Evolutionary conservation across 495 filamentous ascomycete genomes (phyloP), one percentile per base, ranked within the genome.

Genomic region (Halenospora varia): DNA sequence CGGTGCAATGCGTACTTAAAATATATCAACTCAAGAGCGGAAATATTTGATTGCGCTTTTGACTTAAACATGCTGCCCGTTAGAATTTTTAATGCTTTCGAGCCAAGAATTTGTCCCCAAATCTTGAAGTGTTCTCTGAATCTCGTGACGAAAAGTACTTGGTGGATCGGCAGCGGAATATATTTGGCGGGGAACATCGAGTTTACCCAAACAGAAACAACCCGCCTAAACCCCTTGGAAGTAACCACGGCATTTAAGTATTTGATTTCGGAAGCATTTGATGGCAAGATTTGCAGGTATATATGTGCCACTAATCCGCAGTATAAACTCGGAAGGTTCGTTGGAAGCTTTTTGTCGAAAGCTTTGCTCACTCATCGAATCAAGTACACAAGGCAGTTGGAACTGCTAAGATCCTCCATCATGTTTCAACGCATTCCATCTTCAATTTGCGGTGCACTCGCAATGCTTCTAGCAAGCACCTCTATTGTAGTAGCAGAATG

Each of bases 401-500:
- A n/a, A n/a, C n/a, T n/a, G n/a, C n/a, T 40, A 40, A 40, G 15
- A 8, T 40, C 35, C 35, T 9, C 35, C 35, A 40, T 15, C 35
- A 40, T 40, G 35, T 15, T 40, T 40, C 35, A 40, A 40, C 35
- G 8, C 35, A 40, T 40, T 9, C 9, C 35, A 40, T 40, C 9
- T 15, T 8, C 35, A 40, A 15, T 40, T 15, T 40, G 8, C 35
- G 35, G 35, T 8, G 15, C 35, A 8, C 35, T 40, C 15, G 15
- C 35, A 8, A 15, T 40, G 9, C 8, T 40, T 8, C 8, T 40
- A 15, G 35, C 35, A 15, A 15, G 9, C 35, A 8, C 15, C 35
- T 9, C 35, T 8, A 8, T 11, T 42, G 48, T 45, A 0, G 46
- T 20, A 3, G 70, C 71, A 2, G 71, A 70, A 18, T 76, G 73